These are phyloP conservation scores for Mycena capillaripes DNA, from an alignment of 768 basidiomycete genomes.

Conservation along the genomic window DNA sequence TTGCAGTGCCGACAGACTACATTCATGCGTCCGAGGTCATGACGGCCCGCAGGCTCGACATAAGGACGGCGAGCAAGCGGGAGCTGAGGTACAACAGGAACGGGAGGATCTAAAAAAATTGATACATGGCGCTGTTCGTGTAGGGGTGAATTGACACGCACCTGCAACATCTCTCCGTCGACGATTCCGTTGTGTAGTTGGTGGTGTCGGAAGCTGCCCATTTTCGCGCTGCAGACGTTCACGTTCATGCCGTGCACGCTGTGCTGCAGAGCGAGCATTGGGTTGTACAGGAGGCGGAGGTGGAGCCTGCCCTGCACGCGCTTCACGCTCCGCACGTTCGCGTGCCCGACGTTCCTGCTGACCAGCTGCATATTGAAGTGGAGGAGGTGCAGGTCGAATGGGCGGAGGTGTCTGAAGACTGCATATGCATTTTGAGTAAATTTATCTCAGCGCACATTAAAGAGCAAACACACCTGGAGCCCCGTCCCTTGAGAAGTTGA, in stretches of 20 bases:
- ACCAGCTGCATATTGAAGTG: too few relatives aligned
- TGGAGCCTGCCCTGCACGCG: not conserved
- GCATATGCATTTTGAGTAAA: too few relatives aligned
- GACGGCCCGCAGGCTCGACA: not conserved
- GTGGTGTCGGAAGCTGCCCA: not conserved
- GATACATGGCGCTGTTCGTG: too few relatives aligned
- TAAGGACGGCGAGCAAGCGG: not conserved
- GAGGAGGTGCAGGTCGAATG: too few relatives aligned
- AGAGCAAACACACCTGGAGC: too few relatives aligned
- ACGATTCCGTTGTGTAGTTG: not conserved
- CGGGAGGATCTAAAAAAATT: not conserved
- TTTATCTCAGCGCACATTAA: not conserved
- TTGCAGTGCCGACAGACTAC: slow-evolving; percentile 47
- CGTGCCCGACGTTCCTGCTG: not conserved
- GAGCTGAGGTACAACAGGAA: not conserved
- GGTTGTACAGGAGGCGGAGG: not conserved
- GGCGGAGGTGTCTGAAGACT: too few relatives aligned
- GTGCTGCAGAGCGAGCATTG: not conserved
- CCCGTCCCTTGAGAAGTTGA: not conserved
- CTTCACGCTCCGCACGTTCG: not conserved
- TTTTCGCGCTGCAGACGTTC: not conserved
- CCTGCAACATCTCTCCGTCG: not conserved
- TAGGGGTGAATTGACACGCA: not conserved
- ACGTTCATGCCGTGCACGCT: not conserved
- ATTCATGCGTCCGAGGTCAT: slow-evolving; percentile 53